Evolutionary conservation across 2,329 filamentous ascomycete species (phyloP), one percentile per base, ranked within the genome.

Genomic region (Diaporthe eres): DNA sequence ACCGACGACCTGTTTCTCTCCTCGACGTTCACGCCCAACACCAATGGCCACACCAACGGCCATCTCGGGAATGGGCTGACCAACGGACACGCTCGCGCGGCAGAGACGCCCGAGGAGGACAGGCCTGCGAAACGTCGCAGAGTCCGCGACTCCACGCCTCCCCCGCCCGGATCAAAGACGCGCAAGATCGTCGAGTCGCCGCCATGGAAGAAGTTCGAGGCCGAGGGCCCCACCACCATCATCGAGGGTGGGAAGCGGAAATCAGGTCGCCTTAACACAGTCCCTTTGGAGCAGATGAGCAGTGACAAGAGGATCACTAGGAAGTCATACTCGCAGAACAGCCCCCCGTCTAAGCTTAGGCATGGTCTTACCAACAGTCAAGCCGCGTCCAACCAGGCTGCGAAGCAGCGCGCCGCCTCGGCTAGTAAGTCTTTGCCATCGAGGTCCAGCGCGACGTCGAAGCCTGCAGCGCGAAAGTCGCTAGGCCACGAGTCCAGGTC

Each of bases 121-220:
- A 88, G 87, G 72, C 91, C 91, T 37, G 84, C 87, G 22, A 95
- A 95, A 84, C 91, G 93, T 82, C 92, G 92, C 77, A 92, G 92
- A 82, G 87, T 90, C 42, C 68, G 51, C 17, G 86, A 89, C 13
- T 82, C 83, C 77, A 89, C 86, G 34, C 86, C 87, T 47, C 81
- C 81, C 0, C 81, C 83, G 4, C 80, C 75, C 75, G 80, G 78
- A 31, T 80, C 76, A 74, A 78, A 84, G 76, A 83, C 87, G 77
- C 84, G 87, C 77, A 81, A 84, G 81, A 87, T 92, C 85, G 86
- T 87, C 72, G 88, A 90, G 76, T 98, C 96, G 78, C 97, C 97
- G 78, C 97, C 97, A 31, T 99, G 97, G 97, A 98, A 97, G 87
- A 94, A 92, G 81, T 90, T 94, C 77, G 90, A 90, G 76, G 95